Evolutionary conservation across 495 filamentous ascomycete species (phyloP), one percentile per base, ranked within the genome.

Genomic region (Xylaria nigripes): DNA sequence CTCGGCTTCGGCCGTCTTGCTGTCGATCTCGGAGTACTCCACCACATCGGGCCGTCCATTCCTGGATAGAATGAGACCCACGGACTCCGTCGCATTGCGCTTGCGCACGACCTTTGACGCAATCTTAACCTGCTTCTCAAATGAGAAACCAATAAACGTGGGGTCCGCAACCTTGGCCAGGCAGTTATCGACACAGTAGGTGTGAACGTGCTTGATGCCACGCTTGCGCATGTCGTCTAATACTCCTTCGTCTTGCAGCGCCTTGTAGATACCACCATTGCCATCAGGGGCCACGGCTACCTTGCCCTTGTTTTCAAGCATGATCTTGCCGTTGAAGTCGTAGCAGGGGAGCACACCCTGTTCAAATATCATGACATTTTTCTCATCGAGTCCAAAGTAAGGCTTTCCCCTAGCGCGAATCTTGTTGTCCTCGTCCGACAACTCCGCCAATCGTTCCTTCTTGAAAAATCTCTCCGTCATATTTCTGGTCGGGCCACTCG

Each of bases 51-150:
- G 93, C 74, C 86, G 89, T 65, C 94, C 93, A 67, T 97, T 94
- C 80, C 94, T 94, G 59, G 84, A 81, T 32, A 99, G 70, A 63
- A 99, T 97, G 46, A 99, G 79, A 21, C 93, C 93, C 34, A 99
- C 93, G 19, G 92, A 90, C 74, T 99, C 93, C 62, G 90, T 92
- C 45, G 94, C 94, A 66, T 91, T 87, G 58, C 93, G 90, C 81
- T 99, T 99, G 60, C 93, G 87, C 54, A 99, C 93, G 12, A 96
- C 93, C 78, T 99, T 97, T 57, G 93, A 97, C 6, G 90, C 93
- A 56, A 99, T 93, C 72, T 96, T 90, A 53, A 96, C 93, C 58
- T 90, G 73, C 70, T 90, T 87, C 18, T 83, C 84, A 40, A 90
- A 90, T 2, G 89, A 79, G 70, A 96, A 97, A 58, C 93, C 93